Percentiles rank a stretch among this genome's conserved stretches.
Evolutionary conservation across 306 rosid species (phyloP).

Genomic region (Rosa rugosa): DNA sequence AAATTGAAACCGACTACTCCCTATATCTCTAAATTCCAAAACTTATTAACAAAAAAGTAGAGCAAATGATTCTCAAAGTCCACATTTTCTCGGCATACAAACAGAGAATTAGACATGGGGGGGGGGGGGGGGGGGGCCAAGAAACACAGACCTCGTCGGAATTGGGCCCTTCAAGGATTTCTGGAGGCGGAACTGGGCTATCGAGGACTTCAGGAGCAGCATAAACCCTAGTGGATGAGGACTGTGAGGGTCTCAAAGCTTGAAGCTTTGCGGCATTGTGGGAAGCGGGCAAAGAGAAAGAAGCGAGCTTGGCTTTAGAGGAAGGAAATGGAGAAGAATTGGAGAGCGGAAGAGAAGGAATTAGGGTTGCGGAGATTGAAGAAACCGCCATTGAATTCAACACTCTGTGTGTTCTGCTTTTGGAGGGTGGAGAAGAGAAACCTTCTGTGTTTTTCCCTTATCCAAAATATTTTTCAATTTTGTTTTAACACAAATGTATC

Average conservation of each 20-base stretch:
- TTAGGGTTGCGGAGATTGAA: slow-evolving; percentile 55
- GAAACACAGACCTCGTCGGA: slow-evolving; percentile 44
- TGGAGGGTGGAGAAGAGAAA: neutral
- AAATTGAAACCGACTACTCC: neutral
- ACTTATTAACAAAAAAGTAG: too few species aligned
- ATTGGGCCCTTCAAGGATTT: slow-evolving; percentile 39
- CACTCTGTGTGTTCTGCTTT: neutral
- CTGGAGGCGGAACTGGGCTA: slow-evolving; percentile 40
- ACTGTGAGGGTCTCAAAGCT: slow-evolving; percentile 38
- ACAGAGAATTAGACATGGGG: slow-evolving; percentile 11
- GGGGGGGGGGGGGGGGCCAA: too few species aligned
- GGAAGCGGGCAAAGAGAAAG: slow-evolving; percentile 31
- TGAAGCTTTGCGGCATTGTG: slow-evolving; percentile 35
- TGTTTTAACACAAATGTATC: neutral
- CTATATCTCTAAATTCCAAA: neutral
- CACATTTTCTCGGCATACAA: neutral
- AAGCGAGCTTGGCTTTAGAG: slow-evolving; percentile 36
- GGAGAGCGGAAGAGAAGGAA: slow-evolving; percentile 52
- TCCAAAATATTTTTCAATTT: slow-evolving; percentile 29
- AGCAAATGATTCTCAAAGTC: too few species aligned
- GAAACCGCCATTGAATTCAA: slow-evolving; percentile 69
- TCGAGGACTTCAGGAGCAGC: slow-evolving; percentile 73
- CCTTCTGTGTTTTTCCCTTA: slow-evolving; percentile 22
- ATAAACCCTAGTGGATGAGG: slow-evolving; percentile 43
- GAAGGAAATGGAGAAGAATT: slow-evolving; percentile 41